These are phyloP conservation scores for Blastobotrys illinoisensis DNA, from an alignment of 1,139 yeast species.

Conservation along the genomic window DNA sequence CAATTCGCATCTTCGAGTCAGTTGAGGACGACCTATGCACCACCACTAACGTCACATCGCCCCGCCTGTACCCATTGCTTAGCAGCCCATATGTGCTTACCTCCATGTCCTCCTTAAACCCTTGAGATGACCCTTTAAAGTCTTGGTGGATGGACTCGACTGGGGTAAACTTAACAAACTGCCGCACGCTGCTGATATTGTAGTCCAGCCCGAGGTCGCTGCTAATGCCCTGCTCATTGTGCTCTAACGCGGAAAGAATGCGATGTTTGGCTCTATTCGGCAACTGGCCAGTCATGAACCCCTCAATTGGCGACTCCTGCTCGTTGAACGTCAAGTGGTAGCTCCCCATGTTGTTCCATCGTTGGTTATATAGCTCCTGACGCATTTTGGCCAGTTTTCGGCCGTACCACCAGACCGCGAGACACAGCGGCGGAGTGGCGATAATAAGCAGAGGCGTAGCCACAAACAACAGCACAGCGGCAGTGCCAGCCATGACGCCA, in stretches of 20 bases:
- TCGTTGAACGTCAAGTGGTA: conserved; percentile 22
- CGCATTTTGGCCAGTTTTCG: conserved; percentile 17
- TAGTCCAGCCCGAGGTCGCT: conserved; percentile 15
- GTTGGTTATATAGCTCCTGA: conserved; percentile 20
- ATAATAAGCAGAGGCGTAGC: conserved; percentile 23
- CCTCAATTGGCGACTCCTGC: conserved; percentile 13
- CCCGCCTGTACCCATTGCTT: conserved; percentile 1
- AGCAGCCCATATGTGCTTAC: conserved; percentile 18
- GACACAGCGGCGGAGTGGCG: conserved; percentile 21
- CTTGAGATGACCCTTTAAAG: conserved; percentile 21
- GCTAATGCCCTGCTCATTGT: conserved; percentile 24
- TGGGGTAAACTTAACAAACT: conserved; percentile 16
- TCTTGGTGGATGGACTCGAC: conserved; percentile 24
- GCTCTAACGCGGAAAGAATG: conserved; percentile 21
- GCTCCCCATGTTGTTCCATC: conserved; percentile 27
- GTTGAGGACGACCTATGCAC: neutral
- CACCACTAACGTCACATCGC: conserved; percentile 2
- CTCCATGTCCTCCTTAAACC: conserved; percentile 22
- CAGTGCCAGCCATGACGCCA: conserved; percentile 15
- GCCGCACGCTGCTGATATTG: conserved; percentile 6
- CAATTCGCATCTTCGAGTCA: conserved; percentile 18
- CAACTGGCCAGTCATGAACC: conserved; percentile 5
- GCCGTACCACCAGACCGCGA: conserved; percentile 22
- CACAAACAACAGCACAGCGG: conserved; percentile 20
- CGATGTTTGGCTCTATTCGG: conserved; percentile 19